Base-by-base conservation (phyloP, 352 stramenopile species). In the Aphanomyces invadans region DNA sequence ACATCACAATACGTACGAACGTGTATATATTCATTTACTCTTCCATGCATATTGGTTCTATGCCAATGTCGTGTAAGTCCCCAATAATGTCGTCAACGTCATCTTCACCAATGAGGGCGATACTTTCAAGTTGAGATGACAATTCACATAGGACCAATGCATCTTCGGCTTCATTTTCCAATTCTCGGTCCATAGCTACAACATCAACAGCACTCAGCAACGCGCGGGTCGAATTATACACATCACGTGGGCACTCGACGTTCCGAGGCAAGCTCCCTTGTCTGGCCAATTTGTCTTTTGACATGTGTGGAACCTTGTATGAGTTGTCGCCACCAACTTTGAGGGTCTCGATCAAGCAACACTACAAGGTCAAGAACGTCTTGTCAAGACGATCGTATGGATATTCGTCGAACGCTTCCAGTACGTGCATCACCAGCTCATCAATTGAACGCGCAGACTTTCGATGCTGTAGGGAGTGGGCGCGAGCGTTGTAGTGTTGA, bases 361-460 rank as follows among this genome's bases (percentile, higher is more conserved):
- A 28, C 26, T 54, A 23, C 12, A 54, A 23, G 12, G 23, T 54
- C 12, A 54, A 10, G 23, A 54, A 54, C 12, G 15, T 54, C 7
- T 28, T 9, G 46, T 54, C 26, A 7, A 54, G 23, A 4, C 46
- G 17, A 12, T 54, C 46, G 15, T 23, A 10, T 54, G 46, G 46
- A 23, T 54, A 54, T 7, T 54, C 23, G 46, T 28, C 4, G 46
- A 54, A 54, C 12, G 46, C 46, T 28, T 5, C 23, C 5, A n/a
- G 7, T 4, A 28, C 23, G 46, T 54, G 17, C 12, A 10, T 23
- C 17, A 54, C 19, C 7, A 54, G 46, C 46, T 54, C 17, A n/a
- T 54, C 46, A 54, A 54, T 54, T n/a, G 46, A 54, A 7, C 46
- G 46, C 15, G 46, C 46, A 28, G 19, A 54, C 46, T n/a, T 54